These are phyloP conservation scores for Rhodotorula sp. DNA, from an alignment of 1,284 basidiomycete genomes.

Conservation along the genomic window DNA sequence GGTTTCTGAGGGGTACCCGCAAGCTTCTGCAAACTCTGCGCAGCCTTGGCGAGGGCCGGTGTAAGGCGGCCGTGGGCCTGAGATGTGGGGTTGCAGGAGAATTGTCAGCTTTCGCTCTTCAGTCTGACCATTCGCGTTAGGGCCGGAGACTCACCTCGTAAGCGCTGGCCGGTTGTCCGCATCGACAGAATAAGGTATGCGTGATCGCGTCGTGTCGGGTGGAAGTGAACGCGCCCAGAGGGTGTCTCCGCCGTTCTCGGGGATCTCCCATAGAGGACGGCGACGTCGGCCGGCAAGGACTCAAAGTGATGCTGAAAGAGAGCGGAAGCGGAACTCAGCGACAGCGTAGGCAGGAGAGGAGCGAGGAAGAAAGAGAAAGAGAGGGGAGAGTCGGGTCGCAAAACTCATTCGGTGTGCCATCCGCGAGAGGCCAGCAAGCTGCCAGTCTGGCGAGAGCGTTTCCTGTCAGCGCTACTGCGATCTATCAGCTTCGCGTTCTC, in stretches of 20 bases:
- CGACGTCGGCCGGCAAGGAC: slow-evolving; percentile 38
- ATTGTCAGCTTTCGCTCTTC: background rate
- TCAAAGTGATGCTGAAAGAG: slow-evolving; percentile 19
- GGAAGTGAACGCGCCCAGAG: slow-evolving; percentile 30
- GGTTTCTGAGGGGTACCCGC: too few species aligned
- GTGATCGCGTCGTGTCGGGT: background rate
- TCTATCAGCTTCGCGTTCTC: background rate
- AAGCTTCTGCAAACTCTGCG: too few species aligned
- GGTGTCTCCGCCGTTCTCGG: slow-evolving; percentile 28
- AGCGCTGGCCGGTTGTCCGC: background rate
- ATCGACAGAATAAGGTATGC: background rate
- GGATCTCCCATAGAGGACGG: slow-evolving; percentile 27
- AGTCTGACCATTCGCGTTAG: background rate
- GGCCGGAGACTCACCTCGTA: slow-evolving; percentile 3
- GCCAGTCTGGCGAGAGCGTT: background rate
- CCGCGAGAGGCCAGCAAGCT: background rate
- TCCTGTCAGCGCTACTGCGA: background rate
- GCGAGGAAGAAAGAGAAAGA: background rate
- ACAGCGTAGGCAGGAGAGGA: too few species aligned
- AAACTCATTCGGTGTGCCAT: slow-evolving; percentile 13
- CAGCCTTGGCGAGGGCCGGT: slow-evolving; percentile 24
- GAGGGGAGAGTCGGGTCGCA: background rate
- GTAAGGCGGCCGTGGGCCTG: slow-evolving; percentile 45
- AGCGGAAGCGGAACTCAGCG: too few species aligned
- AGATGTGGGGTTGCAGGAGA: slow-evolving; percentile 23